Conservation (phyloP, 2,329 filamentous ascomycete species). For the Exophiala xenobiotica region DNA sequence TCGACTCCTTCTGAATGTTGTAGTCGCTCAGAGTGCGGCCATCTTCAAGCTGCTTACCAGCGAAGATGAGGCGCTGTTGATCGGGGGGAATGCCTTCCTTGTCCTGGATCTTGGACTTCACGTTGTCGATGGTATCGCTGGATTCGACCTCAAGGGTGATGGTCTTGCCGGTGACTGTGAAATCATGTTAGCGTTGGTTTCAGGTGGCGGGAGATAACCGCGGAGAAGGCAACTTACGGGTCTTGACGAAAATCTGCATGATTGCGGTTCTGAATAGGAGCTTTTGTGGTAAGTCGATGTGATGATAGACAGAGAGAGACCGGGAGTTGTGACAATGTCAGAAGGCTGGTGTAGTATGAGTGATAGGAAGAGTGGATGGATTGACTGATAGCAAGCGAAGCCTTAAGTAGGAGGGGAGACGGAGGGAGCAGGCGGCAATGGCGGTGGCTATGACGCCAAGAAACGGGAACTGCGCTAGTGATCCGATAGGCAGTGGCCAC, state of each 20-base stretch:
- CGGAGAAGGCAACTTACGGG: conserved; percentile 61
- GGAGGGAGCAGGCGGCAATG: conserved; percentile 12
- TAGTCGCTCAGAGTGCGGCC: conserved; percentile 56
- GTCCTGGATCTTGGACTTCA: conserved; percentile 60
- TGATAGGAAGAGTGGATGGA: conserved; percentile 32
- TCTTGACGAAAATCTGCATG: conserved; percentile 99
- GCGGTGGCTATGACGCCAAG: conserved; percentile 1
- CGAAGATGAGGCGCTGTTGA: conserved; percentile 59
- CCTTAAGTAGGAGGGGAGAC: conserved; percentile 36
- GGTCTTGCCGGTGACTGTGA: conserved; percentile 60
- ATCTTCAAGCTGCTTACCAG: conserved; percentile 59
- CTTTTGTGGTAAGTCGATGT: conserved; percentile 1
- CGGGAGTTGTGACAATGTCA: conserved; percentile 5
- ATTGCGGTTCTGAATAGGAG: conserved; percentile 41
- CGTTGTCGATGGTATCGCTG: conserved; percentile 52
- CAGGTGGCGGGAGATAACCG: conserved; percentile 27
- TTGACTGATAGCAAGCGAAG: conserved; percentile 31
- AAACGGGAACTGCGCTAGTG: neutral
- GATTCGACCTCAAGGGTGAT: conserved; percentile 54
- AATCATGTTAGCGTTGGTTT: conserved; percentile 37
- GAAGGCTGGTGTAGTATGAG: conserved; percentile 30
- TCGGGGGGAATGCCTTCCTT: conserved; percentile 61
- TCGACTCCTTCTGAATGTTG: conserved; percentile 62
- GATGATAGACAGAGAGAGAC: neutral
- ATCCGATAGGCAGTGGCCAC: neutral